Conservation (phyloP, 768 basidiomycete species). For the Scleroderma bovista region DNA sequence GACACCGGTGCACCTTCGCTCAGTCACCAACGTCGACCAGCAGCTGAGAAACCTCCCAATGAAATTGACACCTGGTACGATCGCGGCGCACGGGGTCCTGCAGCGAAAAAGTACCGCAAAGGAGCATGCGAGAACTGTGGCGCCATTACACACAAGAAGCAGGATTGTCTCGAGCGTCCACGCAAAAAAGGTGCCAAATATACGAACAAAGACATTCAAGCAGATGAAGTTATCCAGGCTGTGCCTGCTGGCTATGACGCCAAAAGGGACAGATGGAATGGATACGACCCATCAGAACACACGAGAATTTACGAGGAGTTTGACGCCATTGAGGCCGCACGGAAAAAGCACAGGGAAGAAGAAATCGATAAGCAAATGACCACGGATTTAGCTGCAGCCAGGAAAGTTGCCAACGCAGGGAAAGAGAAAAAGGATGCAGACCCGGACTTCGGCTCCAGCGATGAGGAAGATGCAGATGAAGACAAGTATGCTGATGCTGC, state of each 20-base stretch:
- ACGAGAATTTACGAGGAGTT: constrained; percentile 90
- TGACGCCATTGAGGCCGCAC: constrained; percentile 82
- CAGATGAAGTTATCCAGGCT: constrained; percentile 88
- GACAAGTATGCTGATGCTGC: constrained; percentile 98
- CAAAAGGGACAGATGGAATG: constrained; percentile 98
- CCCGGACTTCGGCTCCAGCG: constrained; percentile 93
- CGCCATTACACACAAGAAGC: constrained; percentile 86
- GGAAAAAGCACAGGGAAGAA: constrained; percentile 89
- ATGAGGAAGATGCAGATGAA: constrained; percentile 93
- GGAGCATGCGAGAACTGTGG: constrained; percentile 99
- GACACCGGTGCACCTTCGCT: constrained; percentile 92
- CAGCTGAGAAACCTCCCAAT: constrained; percentile 49
- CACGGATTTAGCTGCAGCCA: constrained; percentile 83
- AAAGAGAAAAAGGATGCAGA: constrained; percentile 67
- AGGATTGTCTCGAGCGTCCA: constrained; percentile 94
- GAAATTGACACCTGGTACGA: constrained; percentile 92
- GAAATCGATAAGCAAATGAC: constrained; percentile 97
- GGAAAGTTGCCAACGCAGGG: constrained; percentile 92
- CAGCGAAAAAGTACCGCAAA: constrained; percentile 94
- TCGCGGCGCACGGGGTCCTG: constrained; percentile 80
- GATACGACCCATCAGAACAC: constrained; percentile 89
- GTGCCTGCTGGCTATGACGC: constrained; percentile 78
- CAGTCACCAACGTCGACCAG: constrained; percentile 83
- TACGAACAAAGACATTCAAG: constrained; percentile 82
- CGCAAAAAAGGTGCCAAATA: constrained; percentile 94